Base-by-base conservation (phyloP, 805 yeast genomes). In the Kodamaea laetipori region DNA sequence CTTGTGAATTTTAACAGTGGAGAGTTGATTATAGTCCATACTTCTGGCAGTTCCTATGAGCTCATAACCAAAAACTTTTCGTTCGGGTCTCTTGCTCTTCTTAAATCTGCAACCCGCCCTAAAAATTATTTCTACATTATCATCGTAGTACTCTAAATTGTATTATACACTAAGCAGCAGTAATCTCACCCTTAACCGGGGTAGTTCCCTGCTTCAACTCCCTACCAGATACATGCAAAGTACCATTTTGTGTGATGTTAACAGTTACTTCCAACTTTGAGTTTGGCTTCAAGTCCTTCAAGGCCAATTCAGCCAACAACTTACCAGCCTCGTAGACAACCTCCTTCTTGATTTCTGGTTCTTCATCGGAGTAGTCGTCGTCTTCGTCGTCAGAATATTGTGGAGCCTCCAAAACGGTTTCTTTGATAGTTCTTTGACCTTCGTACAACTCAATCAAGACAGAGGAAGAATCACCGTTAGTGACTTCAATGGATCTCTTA, bases 271-370 rank as follows among this genome's bases (percentile, higher is more conserved):
- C 97, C 53, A 90, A 75, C 57, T 80, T 77, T 45, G 78, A 66
- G 52, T 81, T 82, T 41, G 78, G 76, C 57, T 78, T 74, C 56
- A 81, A 83, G 55, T 81, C 88, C 64, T 82, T 80, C 49, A 90
- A 73, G 40, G 84, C 84, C 54, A 90, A 72, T 61, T 86, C 87
- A 51, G 90, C 95, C 57, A 94, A 76, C 57, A 80, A 77, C 41
- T 80, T 76, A 51, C 89, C 88, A 50, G 90, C 79, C 59, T 78
- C 78, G 73, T 81, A 82, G 36, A 81, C 82, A 52, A 84, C 84
- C 71, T 81, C 86, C 68, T 81, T 84, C 51, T 80, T 71, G 61
- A 88, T 76, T 67, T 90, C 97, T 53, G 96, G 97, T 73, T 90
- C 97, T 53, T 87, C 95, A 56, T 89, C 96, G 9, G 71, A 67